Percentiles rank a stretch among this genome's conserved stretches.
phyloP scores from a whole-genome alignment of 495 filamentous ascomycete genomes.

The Usnea hakonensis region DNA sequence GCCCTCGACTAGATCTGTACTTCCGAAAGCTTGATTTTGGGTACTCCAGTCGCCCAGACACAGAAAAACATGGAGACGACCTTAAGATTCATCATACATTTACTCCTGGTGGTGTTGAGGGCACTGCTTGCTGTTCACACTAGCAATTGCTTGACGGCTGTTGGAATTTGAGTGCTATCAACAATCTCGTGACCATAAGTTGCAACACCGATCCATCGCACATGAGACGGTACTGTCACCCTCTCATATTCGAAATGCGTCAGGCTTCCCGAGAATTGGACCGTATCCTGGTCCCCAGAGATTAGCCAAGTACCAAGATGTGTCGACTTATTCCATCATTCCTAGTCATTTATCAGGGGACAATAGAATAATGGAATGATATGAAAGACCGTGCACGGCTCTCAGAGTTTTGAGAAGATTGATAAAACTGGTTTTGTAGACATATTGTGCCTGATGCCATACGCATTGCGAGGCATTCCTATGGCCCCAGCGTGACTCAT shows the following conservation, averaged over 20 bases:
- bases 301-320: background rate
- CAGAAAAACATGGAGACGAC: background rate
- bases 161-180: background rate
- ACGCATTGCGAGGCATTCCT: constrained; percentile 34
- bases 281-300: background rate
- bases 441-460: constrained; percentile 30
- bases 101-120: background rate
- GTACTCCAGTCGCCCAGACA: background rate
- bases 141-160: background rate
- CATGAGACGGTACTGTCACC: background rate
- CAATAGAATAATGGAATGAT: background rate
- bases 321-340: background rate
- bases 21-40: background rate
- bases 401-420: constrained; percentile 45
- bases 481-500: constrained; percentile 52
- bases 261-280: background rate
- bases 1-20: background rate
- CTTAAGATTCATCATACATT: background rate
- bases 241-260: background rate
- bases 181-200: background rate
- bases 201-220: background rate
- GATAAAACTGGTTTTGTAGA: constrained; percentile 45
- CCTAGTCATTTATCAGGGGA: background rate
- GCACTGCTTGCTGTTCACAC: background rate
- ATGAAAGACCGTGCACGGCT: background rate